Evolutionary conservation across 2,329 filamentous ascomycete species (phyloP).

Genomic region (Fusarium sp.): DNA sequence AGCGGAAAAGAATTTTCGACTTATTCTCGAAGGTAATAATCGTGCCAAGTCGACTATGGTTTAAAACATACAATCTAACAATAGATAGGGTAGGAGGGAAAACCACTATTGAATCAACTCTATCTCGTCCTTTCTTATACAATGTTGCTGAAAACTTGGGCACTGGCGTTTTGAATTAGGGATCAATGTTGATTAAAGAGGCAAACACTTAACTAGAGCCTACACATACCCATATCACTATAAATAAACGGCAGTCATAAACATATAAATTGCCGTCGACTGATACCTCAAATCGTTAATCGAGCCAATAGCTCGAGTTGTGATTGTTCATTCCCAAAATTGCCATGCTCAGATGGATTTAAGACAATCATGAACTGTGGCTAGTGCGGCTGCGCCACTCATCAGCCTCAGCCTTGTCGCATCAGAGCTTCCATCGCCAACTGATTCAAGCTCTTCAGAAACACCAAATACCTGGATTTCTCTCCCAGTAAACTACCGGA

Average conservation of each 20-base stretch:
- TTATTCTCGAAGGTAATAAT: not conserved
- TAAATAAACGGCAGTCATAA: not conserved
- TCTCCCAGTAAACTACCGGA: not conserved
- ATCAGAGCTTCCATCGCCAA: constrained; percentile 3
- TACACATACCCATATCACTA: not conserved
- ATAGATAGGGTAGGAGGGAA: not conserved
- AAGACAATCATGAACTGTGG: constrained; percentile 6
- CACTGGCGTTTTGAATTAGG: not conserved
- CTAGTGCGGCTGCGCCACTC: constrained; percentile 13
- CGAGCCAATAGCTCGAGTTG: not conserved
- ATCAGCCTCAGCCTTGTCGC: constrained; percentile 26
- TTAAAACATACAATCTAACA: not conserved
- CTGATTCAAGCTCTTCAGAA: constrained; percentile 1
- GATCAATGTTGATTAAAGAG: not conserved
- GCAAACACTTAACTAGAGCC: not conserved
- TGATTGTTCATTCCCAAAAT: not conserved
- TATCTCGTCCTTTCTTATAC: not conserved
- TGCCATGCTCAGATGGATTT: not conserved
- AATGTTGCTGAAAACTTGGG: not conserved
- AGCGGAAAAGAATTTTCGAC: not conserved
- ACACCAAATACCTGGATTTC: not conserved
- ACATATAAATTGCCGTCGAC: too few relatives aligned
- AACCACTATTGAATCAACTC: not conserved
- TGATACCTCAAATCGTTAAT: not conserved
- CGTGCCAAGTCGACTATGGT: not conserved